Evolutionary conservation across 1,284 basidiomycete genomes (phyloP), one percentile per base, ranked within the genome.

Genomic region (Cerrena zonata): DNA sequence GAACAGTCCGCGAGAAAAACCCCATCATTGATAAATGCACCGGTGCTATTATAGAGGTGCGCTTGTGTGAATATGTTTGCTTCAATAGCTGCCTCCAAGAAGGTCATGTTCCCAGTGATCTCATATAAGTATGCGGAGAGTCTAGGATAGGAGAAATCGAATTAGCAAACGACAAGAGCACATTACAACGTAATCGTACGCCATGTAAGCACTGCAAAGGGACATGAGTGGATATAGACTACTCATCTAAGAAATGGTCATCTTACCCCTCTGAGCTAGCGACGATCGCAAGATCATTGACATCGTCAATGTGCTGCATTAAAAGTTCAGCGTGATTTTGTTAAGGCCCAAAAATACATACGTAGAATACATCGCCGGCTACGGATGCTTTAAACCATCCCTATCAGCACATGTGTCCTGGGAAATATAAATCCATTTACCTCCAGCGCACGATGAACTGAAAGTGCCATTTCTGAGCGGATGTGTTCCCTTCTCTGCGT

Each of bases 71-170:
- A 52, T 7, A 18, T 22, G 13, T 37, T 40, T 5, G 50, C 48
- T 4, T 48, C 47, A 21, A 48, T 38, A 13, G 50, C 47, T 22
- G 50, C 50, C 19, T 22, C 47, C 2, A 2, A 12, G 25, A 30
- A 52, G 13, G 40, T 27, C 12, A 10, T 2, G 7, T 48, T n/a
- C 18, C 30, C 34, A 10, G 50, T 52, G 34, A 18, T 39, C 38
- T 52, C 50, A 23, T 25, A 48, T 3, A 52, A 47, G 36, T 52
- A 41, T 3, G 50, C 50, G 15, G 50, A 52, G 13, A 52, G 47
- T 15, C 50, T n/a, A n/a, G n/a, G n/a, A n/a, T 52, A 22, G 27
- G 30, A 5, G 23, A 10, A 12, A 26, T 51, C 5, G 12, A 39
- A 10, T 34, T 23, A 25, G 23, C 19, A 15, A 21, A 18, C n/a